phyloP scores from a whole-genome alignment of 768 basidiomycete genomes.

The Cystofilobasidium capitatum region DNA sequence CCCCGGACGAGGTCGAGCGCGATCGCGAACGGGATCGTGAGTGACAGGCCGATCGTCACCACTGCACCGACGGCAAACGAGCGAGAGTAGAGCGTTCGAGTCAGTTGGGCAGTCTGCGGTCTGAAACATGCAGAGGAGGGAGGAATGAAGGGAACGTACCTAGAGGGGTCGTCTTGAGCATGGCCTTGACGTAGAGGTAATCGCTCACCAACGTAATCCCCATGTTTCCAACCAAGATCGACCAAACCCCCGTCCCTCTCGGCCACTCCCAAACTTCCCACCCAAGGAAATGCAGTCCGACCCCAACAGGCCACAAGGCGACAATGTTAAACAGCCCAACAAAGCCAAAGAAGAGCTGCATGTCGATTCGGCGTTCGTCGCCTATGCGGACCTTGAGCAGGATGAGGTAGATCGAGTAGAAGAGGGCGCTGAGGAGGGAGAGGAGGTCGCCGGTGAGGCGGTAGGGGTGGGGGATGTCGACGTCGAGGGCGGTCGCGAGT shows the following conservation, averaged over 20 bases:
- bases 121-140: background rate
- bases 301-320: constrained; percentile 62
- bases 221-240: constrained; percentile 52
- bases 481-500: constrained; percentile 22
- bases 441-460: constrained; percentile 56
- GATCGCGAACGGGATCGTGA: constrained; percentile 83
- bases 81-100: too few relatives aligned
- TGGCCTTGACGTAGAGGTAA: constrained; percentile 45
- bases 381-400: constrained; percentile 79
- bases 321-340: constrained; percentile 60
- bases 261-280: constrained; percentile 70
- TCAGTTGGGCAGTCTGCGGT: background rate
- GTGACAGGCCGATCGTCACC: constrained; percentile 80
- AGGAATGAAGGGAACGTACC: background rate
- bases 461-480: constrained; percentile 24
- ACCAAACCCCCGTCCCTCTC: constrained; percentile 44
- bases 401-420: constrained; percentile 80
- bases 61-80: constrained; percentile 42
- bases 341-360: constrained; percentile 47
- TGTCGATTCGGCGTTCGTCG: constrained; percentile 71
- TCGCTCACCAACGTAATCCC: constrained; percentile 49
- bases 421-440: constrained; percentile 74
- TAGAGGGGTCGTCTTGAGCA: constrained; percentile 13
- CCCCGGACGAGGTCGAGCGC: constrained; percentile 64
- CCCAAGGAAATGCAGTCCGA: constrained; percentile 63